Conservation (phyloP, 2,329 filamentous ascomycete genomes). For the Sporothrix pallida region DNA sequence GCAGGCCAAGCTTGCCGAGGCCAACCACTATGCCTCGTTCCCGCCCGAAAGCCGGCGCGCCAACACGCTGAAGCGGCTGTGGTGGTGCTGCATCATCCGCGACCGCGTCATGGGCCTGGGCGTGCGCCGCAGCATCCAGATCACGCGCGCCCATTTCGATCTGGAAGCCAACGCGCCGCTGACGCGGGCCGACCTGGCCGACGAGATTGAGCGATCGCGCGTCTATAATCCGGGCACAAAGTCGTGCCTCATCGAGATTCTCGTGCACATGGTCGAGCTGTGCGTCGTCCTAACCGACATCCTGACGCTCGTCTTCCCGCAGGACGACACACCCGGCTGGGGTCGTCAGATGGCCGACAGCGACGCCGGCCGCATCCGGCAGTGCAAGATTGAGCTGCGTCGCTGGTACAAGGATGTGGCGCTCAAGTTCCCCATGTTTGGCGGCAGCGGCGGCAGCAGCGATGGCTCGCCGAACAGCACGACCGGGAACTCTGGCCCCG, state of each 20-base stretch:
- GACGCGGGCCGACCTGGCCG: conserved; percentile 50
- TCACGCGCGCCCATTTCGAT: conserved; percentile 55
- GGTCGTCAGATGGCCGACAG: conserved; percentile 30
- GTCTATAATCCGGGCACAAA: conserved; percentile 40
- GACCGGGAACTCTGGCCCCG: neutral
- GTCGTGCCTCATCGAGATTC: conserved; percentile 35
- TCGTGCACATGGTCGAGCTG: conserved; percentile 35
- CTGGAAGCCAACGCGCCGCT: conserved; percentile 46
- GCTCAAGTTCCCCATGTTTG: conserved; percentile 34
- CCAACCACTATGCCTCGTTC: conserved; percentile 37
- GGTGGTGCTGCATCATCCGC: conserved; percentile 62
- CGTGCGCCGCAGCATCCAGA: conserved; percentile 57
- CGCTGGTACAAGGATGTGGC: conserved; percentile 36
- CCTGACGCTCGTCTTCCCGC: conserved; percentile 37
- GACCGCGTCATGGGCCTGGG: conserved; percentile 58
- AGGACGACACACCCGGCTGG: conserved; percentile 38
- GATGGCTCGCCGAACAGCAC: neutral
- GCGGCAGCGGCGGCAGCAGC: conserved; percentile 19
- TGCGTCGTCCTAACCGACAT: conserved; percentile 37
- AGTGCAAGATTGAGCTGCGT: conserved; percentile 35
- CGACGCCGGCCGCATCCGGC: conserved; percentile 34
- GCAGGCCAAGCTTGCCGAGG: conserved; percentile 37
- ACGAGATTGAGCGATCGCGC: conserved; percentile 48
- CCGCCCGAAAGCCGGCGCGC: conserved; percentile 41
- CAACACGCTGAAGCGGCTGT: conserved; percentile 54